Evolutionary conservation across 129 eudicot species (phyloP), one percentile per base, ranked within the genome.

Genomic region (Lactuca sativa): DNA sequence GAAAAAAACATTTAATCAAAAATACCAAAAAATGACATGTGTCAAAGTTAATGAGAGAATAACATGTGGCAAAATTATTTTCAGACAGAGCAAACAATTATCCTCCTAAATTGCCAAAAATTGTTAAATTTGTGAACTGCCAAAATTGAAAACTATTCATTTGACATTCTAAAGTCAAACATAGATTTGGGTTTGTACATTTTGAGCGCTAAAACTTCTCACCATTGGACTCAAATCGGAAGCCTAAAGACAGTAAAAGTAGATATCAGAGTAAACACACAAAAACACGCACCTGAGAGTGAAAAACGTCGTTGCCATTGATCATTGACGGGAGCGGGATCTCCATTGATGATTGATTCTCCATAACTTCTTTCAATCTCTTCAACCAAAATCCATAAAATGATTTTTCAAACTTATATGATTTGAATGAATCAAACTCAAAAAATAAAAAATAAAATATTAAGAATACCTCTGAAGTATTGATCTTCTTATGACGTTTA

Each of bases 311-410:
- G 49, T 8, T 37, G 38, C 18, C 81, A 72, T 80, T 69, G 81
- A 80, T 80, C 62, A 48, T 34, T 18, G 68, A 13, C 13, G 30
- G 15, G 15, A 36, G 49, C 9, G 67, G 69, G 51, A 64, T 16
- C 69, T 62, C 66, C 87, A 78, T 81, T 83, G 83, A 77, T 79
- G 38, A 18, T 18, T 18, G 78, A 47, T 47, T 77, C 83, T 72
- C 77, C 89, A 83, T 81, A 62, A 21, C 56, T 69, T 76, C 83
- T 69, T 74, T 56, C 40, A 72, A 68, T 71, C 40, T 77, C 92
- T 89, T 33, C 47, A 71, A 63, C 31, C 15, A 41, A 41, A 68
- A 44, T 14, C 64, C 37, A 18, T 33, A 16, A 48, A 59, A 15
- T 1, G 9, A 18, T 18, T 18, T 18, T 18, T 68, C 15, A 40